Conservation (phyloP, 495 filamentous ascomycete species). For the Hypomontagnella submonticulosa region DNA sequence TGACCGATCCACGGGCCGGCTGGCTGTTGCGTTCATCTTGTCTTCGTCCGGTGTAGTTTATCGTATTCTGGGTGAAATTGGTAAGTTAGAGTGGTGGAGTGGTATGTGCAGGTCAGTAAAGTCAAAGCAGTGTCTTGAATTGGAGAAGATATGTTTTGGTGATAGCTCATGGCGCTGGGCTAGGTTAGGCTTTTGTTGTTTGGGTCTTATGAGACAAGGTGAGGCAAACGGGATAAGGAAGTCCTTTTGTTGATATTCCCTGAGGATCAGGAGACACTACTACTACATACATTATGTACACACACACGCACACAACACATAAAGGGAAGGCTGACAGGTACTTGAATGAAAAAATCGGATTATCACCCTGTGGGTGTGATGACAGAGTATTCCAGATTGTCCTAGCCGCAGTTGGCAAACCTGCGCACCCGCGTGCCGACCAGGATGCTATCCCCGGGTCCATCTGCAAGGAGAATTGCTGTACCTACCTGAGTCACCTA, state of each 20-base stretch:
- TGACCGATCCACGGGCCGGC: constrained; percentile 34
- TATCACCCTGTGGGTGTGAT: constrained; percentile 35
- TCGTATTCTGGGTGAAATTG: constrained; percentile 43
- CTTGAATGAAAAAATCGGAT: constrained; percentile 29
- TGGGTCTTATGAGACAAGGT: constrained; percentile 41
- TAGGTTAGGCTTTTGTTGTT: constrained; percentile 41
- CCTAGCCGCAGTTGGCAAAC: constrained; percentile 20
- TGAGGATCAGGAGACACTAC: constrained; percentile 39
- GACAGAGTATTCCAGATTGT: constrained; percentile 12
- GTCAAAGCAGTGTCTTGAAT: constrained; percentile 28
- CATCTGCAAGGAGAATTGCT: constrained; percentile 41
- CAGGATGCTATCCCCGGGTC: constrained; percentile 42
- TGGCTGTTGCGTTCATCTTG: constrained; percentile 37
- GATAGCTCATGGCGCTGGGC: constrained; percentile 41
- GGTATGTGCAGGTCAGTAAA: constrained; percentile 28
- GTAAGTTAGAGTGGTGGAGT: constrained; percentile 26
- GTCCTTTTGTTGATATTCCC: constrained; percentile 35
- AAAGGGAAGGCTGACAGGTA: constrained; percentile 43
- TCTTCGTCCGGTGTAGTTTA: constrained; percentile 13
- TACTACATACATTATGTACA: constrained; percentile 1
- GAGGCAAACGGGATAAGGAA: constrained; percentile 40
- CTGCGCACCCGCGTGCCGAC: constrained; percentile 39
- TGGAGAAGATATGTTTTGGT: constrained; percentile 33
- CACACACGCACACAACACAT: neutral
- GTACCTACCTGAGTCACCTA: constrained; percentile 44